A percentile compares a stretch with the other conserved stretches of the same genome.
phyloP scores from a whole-genome alignment of 2,329 filamentous ascomycete genomes.

The Aspergillus versicolor region DNA sequence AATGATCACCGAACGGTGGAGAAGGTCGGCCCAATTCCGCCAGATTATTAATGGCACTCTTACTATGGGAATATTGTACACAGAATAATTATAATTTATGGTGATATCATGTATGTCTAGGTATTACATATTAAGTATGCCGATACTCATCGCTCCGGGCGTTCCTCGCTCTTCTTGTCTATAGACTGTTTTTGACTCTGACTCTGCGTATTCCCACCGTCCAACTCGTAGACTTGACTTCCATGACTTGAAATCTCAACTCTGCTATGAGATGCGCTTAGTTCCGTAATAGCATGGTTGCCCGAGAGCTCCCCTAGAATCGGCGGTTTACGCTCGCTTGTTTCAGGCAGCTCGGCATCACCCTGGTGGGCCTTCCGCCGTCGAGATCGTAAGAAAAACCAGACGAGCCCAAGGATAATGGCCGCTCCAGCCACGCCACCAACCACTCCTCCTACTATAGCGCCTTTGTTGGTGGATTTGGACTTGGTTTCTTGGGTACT shows the following conservation, averaged over 20 bases:
- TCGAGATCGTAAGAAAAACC: neutral
- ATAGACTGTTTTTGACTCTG: neutral
- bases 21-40: too few relatives aligned
- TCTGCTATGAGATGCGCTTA: neutral
- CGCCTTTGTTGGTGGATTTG: neutral
- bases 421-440: slow-evolving; percentile 14
- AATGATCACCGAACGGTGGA: too few relatives aligned
- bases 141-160: neutral
- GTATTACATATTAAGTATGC: neutral
- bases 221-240: neutral
- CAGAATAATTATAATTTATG: too few relatives aligned
- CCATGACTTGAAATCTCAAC: neutral
- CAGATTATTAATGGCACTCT: too few relatives aligned
- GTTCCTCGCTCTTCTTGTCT: too few relatives aligned
- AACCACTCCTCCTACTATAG: slow-evolving; percentile 14
- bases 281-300: neutral
- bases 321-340: neutral
- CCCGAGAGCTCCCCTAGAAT: neutral
- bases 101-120: neutral
- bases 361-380: neutral
- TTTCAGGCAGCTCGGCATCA: neutral
- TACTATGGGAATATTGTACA: too few relatives aligned
- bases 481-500: too few relatives aligned
- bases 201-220: neutral
- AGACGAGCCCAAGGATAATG: neutral